Evolutionary conservation across 441 rosid species (phyloP), one percentile per base, ranked within the genome.

Genomic region (Gossypium trilobum): DNA sequence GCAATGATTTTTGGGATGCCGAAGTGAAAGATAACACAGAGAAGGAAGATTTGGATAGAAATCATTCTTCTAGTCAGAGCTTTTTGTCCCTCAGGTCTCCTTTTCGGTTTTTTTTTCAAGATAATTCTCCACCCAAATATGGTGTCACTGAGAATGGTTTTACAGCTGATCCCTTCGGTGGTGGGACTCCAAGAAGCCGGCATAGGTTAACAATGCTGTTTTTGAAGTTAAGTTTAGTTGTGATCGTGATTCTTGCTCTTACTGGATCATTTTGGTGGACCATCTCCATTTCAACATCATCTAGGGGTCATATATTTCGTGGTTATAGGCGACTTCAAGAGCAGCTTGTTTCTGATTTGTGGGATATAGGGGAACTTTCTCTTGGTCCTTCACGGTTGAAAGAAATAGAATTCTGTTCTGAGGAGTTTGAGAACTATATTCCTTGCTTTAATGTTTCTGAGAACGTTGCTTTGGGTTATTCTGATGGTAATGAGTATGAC

Each of bases 181-280:
- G 73, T 72, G 85, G 86, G 1, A 82, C 63, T 74, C 83, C 93
- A 17, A 89, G 95, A 74, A 85, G 74, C 73, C 81, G 89, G 66
- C 97, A 85, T 74, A 88, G 83, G 74, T 70, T 88, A 74, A 79
- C 87, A 66, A 29, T 91, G 75, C 77, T 84, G 9, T 78, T 88
- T 71, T 79, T 95, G 76, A 91, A 89, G 85, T 77, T 85, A 66
- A 89, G 97, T 86, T 85, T 95, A 80, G 79, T 86, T 79, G 77
- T 85, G 50, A 88, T 90, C 60, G 87, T 91, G 58, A 66, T 90
- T 71, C 63, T 83, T 71, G 97, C 98, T 36, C 82, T 95, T 6
- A 78, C 82, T 9, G 97, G 98, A 69, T 95, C 99, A 7, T 86
- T 95, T 72, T 95, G 92, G 94, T 95, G 98, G 99, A 87, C 97